These are phyloP conservation scores for Coniochaeta hoffmannii DNA, from an alignment of 2,329 filamentous ascomycete genomes.

Conservation along the genomic window DNA sequence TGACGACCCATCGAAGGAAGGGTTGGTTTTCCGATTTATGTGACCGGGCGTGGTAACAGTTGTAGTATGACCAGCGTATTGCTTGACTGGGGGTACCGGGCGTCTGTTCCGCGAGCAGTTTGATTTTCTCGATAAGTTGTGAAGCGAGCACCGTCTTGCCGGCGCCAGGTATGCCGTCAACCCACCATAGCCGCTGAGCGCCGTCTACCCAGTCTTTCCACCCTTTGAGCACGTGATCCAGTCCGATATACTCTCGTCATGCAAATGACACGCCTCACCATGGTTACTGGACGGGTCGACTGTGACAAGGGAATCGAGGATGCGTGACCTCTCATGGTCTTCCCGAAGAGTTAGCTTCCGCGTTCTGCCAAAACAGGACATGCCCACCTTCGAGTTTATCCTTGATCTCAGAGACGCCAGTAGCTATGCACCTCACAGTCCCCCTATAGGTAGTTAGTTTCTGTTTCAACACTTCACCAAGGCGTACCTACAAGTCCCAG, in stretches of 20 bases:
- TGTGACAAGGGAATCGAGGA: neutral
- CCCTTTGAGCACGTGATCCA: neutral
- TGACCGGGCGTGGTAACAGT: neutral
- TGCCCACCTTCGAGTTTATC: neutral
- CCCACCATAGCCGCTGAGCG: neutral
- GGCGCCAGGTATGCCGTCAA: neutral
- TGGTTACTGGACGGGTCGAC: neutral
- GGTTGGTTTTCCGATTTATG: neutral
- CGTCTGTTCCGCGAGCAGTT: too few relatives aligned
- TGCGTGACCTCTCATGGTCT: neutral
- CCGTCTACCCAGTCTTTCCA: neutral
- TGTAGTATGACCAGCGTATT: neutral
- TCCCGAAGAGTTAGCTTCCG: neutral
- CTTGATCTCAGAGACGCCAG: neutral
- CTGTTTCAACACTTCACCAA: too few relatives aligned
- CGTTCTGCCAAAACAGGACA: neutral
- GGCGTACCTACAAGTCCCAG: neutral
- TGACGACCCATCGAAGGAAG: neutral
- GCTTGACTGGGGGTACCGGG: too few relatives aligned
- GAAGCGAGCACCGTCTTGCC: neutral
- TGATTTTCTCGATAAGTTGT: too few relatives aligned
- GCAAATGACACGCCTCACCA: neutral
- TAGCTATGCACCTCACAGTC: neutral
- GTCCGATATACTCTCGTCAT: neutral
- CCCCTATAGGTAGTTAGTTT: neutral